These are phyloP conservation scores for Cladosporium sp. DNA, from an alignment of 2,329 filamentous ascomycete species.

Conservation along the genomic window DNA sequence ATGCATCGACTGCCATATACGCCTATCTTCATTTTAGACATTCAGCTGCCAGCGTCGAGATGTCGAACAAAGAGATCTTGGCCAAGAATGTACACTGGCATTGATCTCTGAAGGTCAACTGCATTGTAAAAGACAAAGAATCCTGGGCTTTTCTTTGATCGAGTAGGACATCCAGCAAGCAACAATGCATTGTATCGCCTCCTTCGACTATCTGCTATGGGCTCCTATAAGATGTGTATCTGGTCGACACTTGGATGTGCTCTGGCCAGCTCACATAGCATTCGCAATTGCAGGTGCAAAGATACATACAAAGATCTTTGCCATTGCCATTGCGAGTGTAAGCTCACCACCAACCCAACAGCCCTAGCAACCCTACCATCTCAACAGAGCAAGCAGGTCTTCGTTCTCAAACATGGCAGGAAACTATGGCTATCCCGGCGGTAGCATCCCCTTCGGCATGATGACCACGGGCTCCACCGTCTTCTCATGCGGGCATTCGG, in stretches of 20 bases:
- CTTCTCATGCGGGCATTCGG: background rate
- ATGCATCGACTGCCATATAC: too few relatives aligned
- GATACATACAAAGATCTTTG: background rate
- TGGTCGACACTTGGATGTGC: background rate
- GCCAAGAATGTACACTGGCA: background rate
- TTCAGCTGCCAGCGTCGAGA: background rate
- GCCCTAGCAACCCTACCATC: background rate
- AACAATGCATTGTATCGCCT: background rate
- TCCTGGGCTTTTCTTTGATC: background rate
- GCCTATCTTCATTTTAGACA: background rate
- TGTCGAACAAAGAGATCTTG: background rate
- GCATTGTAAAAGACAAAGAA: background rate
- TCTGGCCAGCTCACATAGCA: background rate
- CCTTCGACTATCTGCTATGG: background rate
- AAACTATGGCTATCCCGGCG: background rate
- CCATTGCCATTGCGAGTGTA: background rate
- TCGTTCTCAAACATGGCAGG: background rate
- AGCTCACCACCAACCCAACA: background rate
- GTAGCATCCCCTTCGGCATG: background rate
- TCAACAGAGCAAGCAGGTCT: background rate
- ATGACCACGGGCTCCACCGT: background rate
- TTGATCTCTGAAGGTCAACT: background rate
- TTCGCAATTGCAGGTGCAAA: slow-evolving; percentile 1
- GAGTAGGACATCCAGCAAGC: background rate
- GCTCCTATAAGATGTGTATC: background rate